Evolutionary conservation across 176 grass and related monocot genomes (phyloP), one percentile per base, ranked within the genome.

Genomic region (Zizania latifolia): DNA sequence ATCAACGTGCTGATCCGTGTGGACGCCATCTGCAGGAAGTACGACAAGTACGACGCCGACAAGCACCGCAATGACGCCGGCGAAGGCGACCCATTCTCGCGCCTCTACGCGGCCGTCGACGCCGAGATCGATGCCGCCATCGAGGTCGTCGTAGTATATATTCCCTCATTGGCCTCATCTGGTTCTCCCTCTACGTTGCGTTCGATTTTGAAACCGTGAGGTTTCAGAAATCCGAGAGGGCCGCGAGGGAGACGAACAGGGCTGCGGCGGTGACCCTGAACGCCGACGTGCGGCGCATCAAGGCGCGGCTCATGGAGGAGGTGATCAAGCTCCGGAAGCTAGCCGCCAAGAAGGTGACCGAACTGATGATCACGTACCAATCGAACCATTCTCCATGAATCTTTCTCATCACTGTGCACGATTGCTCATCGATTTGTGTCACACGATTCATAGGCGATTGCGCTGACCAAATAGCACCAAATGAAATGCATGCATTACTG

Each of bases 11-110:
- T 99, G 10, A 94, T 87, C 5, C 89, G 91, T 28, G 86, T 98
- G 75, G 91, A 98, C 71, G 62, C 86, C 44, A 98, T 98, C 77
- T 98, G 91, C 82, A 94, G 90, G 64, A 98, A 94, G 84, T 98
- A 98, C 43, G 91, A 98, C 67, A 87, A 70, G 79, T 90, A 98
- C 88, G 89, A 98, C 51, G 76, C 88, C 41, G 78, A 94, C 45
- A 89, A 76, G 81, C 90, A 85, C 71, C 88, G 73, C 12, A 75
- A 72, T 46, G 92, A 85, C 41, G 79, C 78, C 71, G 77, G 72
- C 84, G 83, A 57, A 57, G 86, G 88, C 34, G 95, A 98, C 54
- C 78, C 82, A 1, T 94, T 98, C 86, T 92, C 82, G 10, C 89
- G 79, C 26, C 86, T 94, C 72, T 98, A 89, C 78, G 48, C 72